phyloP scores from a whole-genome alignment of 164 flowering plant genomes.

The Protea cynaroides region DNA sequence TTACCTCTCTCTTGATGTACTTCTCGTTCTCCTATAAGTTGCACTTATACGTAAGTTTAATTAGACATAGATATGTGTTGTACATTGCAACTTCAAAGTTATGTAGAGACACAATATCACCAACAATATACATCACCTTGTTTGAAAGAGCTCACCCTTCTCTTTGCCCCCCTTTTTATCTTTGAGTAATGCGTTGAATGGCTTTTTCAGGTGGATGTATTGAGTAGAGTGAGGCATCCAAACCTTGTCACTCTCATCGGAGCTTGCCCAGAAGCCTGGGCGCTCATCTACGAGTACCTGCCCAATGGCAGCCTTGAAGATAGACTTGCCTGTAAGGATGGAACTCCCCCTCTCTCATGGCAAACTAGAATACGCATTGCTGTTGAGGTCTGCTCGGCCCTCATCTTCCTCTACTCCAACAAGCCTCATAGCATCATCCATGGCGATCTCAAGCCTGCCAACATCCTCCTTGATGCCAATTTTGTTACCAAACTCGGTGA shows the following conservation, averaged over 20 bases:
- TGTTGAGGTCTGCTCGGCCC: constrained; percentile 70
- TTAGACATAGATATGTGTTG: background rate
- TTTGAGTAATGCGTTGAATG: background rate
- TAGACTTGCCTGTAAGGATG: constrained; percentile 67
- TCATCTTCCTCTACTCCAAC: constrained; percentile 70
- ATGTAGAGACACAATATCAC: no score
- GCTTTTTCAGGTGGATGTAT: constrained; percentile 56
- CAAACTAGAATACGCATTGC: constrained; percentile 57
- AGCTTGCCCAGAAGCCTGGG: constrained; percentile 69
- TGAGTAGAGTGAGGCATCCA: constrained; percentile 81
- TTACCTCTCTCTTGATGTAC: no score
- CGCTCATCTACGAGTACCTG: constrained; percentile 78
- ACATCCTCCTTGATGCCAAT: constrained; percentile 71
- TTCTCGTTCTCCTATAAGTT: no score
- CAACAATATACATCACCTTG: no score
- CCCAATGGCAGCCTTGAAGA: constrained; percentile 90
- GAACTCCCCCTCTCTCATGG: constrained; percentile 53
- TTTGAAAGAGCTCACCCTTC: background rate
- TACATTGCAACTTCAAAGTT: background rate
- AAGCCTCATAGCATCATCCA: constrained; percentile 62
- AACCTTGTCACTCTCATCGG: constrained; percentile 82
- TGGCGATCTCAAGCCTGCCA: constrained; percentile 78
- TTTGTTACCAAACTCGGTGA: constrained; percentile 65
- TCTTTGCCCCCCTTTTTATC: background rate
- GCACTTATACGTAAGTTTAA: no score